phyloP scores from a whole-genome alignment of 345 rosid species.

The Cardamine occulta region DNA sequence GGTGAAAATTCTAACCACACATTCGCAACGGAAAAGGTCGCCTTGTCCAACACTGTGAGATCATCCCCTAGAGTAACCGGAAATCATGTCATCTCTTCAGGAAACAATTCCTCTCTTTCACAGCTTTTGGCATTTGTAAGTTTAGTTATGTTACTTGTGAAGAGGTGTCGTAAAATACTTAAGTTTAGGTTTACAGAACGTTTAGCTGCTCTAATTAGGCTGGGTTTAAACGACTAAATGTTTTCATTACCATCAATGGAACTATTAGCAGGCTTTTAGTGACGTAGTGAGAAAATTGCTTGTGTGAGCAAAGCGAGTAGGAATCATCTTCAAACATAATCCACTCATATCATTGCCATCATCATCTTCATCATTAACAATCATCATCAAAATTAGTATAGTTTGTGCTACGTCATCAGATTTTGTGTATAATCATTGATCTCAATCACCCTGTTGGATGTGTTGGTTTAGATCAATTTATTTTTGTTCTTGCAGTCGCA shows the following conservation, averaged over 20 bases:
- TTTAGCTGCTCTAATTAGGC: slow-evolving; percentile 26
- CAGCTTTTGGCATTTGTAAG: slow-evolving; percentile 89
- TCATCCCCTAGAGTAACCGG: slow-evolving; percentile 72
- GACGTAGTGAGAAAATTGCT: slow-evolving; percentile 9
- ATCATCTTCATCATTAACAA: not conserved
- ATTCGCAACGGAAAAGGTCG: slow-evolving; percentile 62
- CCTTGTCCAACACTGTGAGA: slow-evolving; percentile 62
- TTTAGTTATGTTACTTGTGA: slow-evolving; percentile 30
- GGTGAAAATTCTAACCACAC: slow-evolving; percentile 78
- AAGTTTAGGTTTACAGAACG: slow-evolving; percentile 10
- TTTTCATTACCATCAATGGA: not conserved
- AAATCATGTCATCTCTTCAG: slow-evolving; percentile 64
- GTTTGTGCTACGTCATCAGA: not conserved
- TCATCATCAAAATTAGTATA: not conserved
- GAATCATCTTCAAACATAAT: slow-evolving; percentile 13
- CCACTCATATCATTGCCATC: not conserved
- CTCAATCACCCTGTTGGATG: slow-evolving; percentile 5
- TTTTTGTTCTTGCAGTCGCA: slow-evolving; percentile 58
- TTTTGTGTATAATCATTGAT: slow-evolving; percentile 5
- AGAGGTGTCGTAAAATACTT: slow-evolving; percentile 5
- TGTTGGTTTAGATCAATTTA: slow-evolving; percentile 3
- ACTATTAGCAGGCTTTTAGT: slow-evolving; percentile 14
- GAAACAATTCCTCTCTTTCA: slow-evolving; percentile 54
- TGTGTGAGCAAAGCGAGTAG: not conserved
- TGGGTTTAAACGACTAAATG: slow-evolving; percentile 17